phyloP scores from a whole-genome alignment of 1,284 basidiomycete species.

The Leccinum huronense region DNA sequence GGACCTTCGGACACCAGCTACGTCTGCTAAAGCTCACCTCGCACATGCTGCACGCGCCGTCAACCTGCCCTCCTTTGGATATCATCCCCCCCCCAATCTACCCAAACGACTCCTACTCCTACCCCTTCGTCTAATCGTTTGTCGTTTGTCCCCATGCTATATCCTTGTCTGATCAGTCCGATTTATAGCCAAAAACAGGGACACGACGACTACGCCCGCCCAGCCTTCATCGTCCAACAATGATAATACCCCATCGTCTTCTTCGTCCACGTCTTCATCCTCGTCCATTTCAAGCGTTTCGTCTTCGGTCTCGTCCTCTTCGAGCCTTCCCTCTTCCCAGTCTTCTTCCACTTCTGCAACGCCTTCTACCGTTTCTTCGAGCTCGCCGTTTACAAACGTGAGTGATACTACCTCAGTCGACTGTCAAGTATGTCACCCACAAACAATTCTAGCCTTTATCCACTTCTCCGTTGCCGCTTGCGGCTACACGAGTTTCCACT shows the following conservation, averaged over 20 bases:
- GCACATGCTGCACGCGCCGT: background rate
- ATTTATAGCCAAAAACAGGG: slow-evolving; percentile 7
- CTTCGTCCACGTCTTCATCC: background rate
- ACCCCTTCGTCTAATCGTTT: slow-evolving; percentile 1
- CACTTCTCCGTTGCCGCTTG: background rate
- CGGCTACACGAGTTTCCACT: background rate
- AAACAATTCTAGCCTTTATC: slow-evolving; percentile 10
- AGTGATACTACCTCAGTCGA: slow-evolving; percentile 1
- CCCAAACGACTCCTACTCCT: background rate
- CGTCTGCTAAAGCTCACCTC: no score
- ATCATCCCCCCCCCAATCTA: background rate
- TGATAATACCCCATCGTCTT: background rate
- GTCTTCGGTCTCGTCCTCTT: slow-evolving; percentile 6
- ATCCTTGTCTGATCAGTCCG: background rate
- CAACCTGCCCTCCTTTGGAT: background rate
- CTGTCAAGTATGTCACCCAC: background rate
- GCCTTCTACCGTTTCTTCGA: slow-evolving; percentile 9
- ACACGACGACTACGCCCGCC: background rate
- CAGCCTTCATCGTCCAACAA: background rate
- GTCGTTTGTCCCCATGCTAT: background rate
- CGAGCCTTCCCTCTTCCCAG: background rate
- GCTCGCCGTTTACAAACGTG: slow-evolving; percentile 15
- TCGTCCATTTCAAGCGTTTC: slow-evolving; percentile 2
- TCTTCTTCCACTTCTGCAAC: background rate
- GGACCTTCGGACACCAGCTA: no score